These are phyloP conservation scores for Coemansia sp. DNA, from an alignment of 192 early-diverging fungal genomes.

Conservation along the genomic window DNA sequence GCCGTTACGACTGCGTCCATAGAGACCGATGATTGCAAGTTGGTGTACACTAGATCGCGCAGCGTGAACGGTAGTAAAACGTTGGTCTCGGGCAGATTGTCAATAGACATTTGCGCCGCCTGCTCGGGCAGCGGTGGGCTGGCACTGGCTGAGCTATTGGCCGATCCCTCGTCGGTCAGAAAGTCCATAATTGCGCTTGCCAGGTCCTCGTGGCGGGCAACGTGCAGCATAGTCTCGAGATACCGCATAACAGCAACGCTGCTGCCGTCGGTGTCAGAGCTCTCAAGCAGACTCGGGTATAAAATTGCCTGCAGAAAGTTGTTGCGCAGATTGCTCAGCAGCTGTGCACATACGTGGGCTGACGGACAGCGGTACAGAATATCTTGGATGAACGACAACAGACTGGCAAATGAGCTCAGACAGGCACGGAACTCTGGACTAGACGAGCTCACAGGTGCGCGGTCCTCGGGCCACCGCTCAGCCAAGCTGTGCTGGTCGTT, in stretches of 20 bases:
- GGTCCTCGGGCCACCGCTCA: conserved; percentile 74
- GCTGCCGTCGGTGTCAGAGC: conserved; percentile 89
- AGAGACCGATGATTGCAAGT: conserved; percentile 78
- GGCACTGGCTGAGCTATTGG: conserved; percentile 20
- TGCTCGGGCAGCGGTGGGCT: conserved; percentile 5
- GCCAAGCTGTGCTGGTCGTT: conserved; percentile 21
- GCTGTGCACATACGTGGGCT: conserved; percentile 30
- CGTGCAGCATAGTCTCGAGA: conserved; percentile 76
- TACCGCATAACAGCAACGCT: conserved; percentile 88
- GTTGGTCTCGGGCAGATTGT: neutral
- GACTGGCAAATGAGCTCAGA: conserved; percentile 32
- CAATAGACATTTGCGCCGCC: neutral
- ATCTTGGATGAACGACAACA: conserved; percentile 43
- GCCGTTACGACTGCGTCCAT: conserved; percentile 82
- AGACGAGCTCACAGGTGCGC: conserved; percentile 59
- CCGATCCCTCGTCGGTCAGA: conserved; percentile 67
- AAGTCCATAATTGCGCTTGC: conserved; percentile 73
- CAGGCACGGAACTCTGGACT: conserved; percentile 53
- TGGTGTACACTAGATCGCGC: conserved; percentile 80
- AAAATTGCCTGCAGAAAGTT: conserved; percentile 85
- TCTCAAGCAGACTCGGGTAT: conserved; percentile 78
- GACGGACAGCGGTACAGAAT: conserved; percentile 48
- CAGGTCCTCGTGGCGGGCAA: conserved; percentile 70
- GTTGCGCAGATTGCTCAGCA: conserved; percentile 67
- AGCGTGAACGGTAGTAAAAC: conserved; percentile 61